These are phyloP conservation scores for Aspergillus diversus DNA, from an alignment of 495 filamentous ascomycete genomes.

Conservation along the genomic window DNA sequence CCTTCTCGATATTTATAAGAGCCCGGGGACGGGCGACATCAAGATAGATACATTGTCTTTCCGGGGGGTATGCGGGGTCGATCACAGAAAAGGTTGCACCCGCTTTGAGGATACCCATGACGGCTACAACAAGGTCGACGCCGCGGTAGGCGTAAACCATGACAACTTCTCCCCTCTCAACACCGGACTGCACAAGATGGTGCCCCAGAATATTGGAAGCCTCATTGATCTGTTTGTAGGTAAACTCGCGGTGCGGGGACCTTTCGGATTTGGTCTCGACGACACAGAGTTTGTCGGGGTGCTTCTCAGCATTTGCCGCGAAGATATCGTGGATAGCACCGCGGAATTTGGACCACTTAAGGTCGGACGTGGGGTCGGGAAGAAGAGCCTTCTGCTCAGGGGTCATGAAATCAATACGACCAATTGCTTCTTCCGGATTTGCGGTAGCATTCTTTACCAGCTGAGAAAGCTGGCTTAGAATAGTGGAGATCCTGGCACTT, in stretches of 20 bases:
- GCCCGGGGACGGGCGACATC: constrained; percentile 84
- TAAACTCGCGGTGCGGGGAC: constrained; percentile 69
- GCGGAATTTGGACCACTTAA: constrained; percentile 81
- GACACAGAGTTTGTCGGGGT: constrained; percentile 81
- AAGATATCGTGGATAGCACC: constrained; percentile 86
- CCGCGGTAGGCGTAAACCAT: constrained; percentile 89
- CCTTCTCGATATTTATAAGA: constrained; percentile 79
- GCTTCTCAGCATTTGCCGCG: constrained; percentile 65
- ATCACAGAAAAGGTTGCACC: constrained; percentile 64
- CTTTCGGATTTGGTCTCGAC: constrained; percentile 73
- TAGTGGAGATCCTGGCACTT: constrained; percentile 48
- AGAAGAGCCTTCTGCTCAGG: constrained; percentile 49
- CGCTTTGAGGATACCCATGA: constrained; percentile 61
- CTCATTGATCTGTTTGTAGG: constrained; percentile 86
- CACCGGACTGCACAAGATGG: constrained; percentile 71
- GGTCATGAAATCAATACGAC: constrained; percentile 54
- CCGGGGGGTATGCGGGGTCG: constrained; percentile 86
- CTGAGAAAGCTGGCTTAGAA: constrained; percentile 48
- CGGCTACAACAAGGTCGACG: constrained; percentile 53
- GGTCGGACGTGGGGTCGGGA: constrained; percentile 75
- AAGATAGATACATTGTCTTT: constrained; percentile 86
- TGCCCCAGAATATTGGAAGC: constrained; percentile 80
- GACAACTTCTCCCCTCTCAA: constrained; percentile 82
- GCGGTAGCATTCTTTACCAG: constrained; percentile 48
- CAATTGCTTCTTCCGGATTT: constrained; percentile 48